These are phyloP conservation scores for Neospermospora avenae DNA, from an alignment of 2,329 filamentous ascomycete genomes.

Conservation along the genomic window DNA sequence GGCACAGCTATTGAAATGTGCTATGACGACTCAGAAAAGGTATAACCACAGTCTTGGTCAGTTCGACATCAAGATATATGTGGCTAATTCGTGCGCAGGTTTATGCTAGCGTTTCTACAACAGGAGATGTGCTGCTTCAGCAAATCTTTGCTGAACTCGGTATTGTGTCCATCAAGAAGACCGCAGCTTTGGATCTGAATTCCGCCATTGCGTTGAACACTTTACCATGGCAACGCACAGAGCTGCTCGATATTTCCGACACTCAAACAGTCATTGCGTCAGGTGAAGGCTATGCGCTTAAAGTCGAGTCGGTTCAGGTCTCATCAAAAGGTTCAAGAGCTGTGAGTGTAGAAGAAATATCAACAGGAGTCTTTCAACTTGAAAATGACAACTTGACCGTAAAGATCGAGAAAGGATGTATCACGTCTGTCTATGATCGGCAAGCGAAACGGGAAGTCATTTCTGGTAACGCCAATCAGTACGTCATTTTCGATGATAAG, in stretches of 20 bases:
- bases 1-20: slow-evolving; percentile 97
- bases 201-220: slow-evolving; percentile 71
- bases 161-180: slow-evolving; percentile 45
- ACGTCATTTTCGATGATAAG: slow-evolving; percentile 96
- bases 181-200: slow-evolving; percentile 39
- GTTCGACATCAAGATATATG: too few relatives aligned
- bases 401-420: slow-evolving; percentile 68
- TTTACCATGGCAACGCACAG: slow-evolving; percentile 77
- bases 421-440: slow-evolving; percentile 81
- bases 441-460: slow-evolving; percentile 73
- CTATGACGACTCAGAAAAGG: slow-evolving; percentile 89
- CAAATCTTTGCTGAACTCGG: slow-evolving; percentile 67
- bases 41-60: too few relatives aligned
- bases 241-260: slow-evolving; percentile 64
- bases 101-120: slow-evolving; percentile 79
- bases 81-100: slow-evolving; percentile 47
- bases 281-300: slow-evolving; percentile 52
- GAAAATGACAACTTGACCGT: slow-evolving; percentile 77
- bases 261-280: slow-evolving; percentile 51
- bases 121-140: slow-evolving; percentile 67
- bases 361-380: slow-evolving; percentile 68
- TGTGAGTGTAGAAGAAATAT: slow-evolving; percentile 50
- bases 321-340: slow-evolving; percentile 40
- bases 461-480: slow-evolving; percentile 78
- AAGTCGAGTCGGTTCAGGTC: slow-evolving; percentile 48